Conservation (phyloP, 1,284 basidiomycete species). For the Coriolopsis trogii region DNA sequence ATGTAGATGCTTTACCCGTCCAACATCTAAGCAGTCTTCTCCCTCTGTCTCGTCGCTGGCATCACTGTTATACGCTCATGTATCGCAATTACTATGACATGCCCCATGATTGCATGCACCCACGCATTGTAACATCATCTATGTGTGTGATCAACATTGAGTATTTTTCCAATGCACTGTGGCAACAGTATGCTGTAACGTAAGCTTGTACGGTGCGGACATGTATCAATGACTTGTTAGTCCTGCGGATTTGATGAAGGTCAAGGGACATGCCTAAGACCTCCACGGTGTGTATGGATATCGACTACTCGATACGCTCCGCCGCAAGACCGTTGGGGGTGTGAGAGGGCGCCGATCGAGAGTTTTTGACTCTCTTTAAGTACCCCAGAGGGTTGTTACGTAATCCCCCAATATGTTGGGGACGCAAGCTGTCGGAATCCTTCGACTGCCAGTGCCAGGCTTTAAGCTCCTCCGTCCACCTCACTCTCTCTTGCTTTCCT, state of each 20-base stretch:
- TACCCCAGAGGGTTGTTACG: constrained; percentile 22
- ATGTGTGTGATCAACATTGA: constrained; percentile 7
- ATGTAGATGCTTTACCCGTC: constrained; percentile 57
- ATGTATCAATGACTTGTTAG: too few relatives aligned
- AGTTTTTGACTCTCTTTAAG: constrained; percentile 12
- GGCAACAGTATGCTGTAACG: too few relatives aligned
- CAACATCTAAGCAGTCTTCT: constrained; percentile 43
- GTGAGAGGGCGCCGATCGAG: constrained; percentile 9
- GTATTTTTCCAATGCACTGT: too few relatives aligned
- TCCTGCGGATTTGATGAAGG: too few relatives aligned
- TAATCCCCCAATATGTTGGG: constrained; percentile 26
- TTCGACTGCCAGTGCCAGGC: neutral
- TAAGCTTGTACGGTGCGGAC: too few relatives aligned
- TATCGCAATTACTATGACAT: constrained; percentile 54
- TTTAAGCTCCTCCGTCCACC: constrained; percentile 19
- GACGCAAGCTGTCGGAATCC: constrained; percentile 19
- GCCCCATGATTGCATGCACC: constrained; percentile 28
- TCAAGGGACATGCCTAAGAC: too few relatives aligned
- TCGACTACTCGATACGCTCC: too few relatives aligned
- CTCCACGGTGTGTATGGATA: too few relatives aligned
- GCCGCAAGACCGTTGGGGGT: neutral
- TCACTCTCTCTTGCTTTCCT: constrained; percentile 8
- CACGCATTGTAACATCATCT: constrained; percentile 18
- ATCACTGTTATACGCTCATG: constrained; percentile 42
- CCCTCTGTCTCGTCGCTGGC: constrained; percentile 28